Conservation (phyloP, 306 rosid genomes). For the Fragaria iinumae region DNA sequence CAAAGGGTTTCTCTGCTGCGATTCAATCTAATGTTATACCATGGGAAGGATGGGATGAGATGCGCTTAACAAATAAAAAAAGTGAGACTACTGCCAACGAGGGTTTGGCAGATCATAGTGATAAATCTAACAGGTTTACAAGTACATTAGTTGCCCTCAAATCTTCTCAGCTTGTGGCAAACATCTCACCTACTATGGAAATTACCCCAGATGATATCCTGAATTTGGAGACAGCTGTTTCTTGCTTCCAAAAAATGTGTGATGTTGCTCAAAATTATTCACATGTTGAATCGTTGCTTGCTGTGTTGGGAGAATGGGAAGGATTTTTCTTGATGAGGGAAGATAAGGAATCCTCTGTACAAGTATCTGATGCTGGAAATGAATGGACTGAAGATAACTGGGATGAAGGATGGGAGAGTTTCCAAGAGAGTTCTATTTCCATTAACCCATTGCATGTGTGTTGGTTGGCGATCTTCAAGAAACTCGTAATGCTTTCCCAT, state of each 20-base stretch:
- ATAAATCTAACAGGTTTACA: conserved; percentile 70
- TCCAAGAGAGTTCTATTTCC: conserved; percentile 45
- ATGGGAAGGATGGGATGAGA: conserved; percentile 94
- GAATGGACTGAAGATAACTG: conserved; percentile 83
- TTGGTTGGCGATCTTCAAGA: conserved; percentile 71
- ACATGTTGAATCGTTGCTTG: conserved; percentile 62
- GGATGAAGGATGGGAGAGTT: conserved; percentile 99
- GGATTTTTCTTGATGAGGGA: conserved; percentile 57
- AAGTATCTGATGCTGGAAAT: conserved; percentile 59
- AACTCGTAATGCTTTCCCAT: conserved; percentile 51
- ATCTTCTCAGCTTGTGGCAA: conserved; percentile 75
- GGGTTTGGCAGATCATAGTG: conserved; percentile 51
- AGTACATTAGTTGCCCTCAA: conserved; percentile 91
- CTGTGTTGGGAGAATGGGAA: conserved; percentile 88
- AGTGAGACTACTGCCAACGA: conserved; percentile 41
- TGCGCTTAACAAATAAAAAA: conserved; percentile 42
- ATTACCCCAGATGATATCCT: conserved; percentile 65
- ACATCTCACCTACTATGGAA: conserved; percentile 75
- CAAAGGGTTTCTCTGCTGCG: conserved; percentile 74
- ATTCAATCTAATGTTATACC: conserved; percentile 59
- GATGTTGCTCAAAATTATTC: conserved; percentile 52
- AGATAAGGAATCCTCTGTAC: conserved; percentile 46
- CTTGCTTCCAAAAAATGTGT: conserved; percentile 74
- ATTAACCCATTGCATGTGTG: conserved; percentile 80
- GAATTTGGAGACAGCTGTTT: conserved; percentile 58